Evolutionary conservation across 1,284 basidiomycete genomes (phyloP).

Genomic region (Fomitopsis pinicola): DNA sequence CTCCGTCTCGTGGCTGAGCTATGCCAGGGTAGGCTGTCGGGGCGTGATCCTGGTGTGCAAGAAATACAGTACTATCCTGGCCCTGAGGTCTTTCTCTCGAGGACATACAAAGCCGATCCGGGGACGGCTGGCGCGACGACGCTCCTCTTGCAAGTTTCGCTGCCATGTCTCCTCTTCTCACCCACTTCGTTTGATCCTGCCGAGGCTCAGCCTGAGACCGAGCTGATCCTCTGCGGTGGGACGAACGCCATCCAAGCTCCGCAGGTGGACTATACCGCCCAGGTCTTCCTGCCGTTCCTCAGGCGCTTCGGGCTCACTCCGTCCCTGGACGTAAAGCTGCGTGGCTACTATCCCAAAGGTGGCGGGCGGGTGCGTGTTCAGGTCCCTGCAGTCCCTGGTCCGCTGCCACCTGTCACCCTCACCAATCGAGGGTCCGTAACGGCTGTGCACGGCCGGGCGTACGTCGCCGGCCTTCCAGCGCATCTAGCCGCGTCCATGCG

Average conservation of each 20-base stretch:
- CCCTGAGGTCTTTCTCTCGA: conserved; percentile 33
- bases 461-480: conserved; percentile 55
- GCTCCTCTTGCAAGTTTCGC: conserved; percentile 64
- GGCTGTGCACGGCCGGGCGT: conserved; percentile 50
- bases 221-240: conserved; percentile 56
- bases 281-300: conserved; percentile 64
- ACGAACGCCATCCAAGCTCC: conserved; percentile 67
- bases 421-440: conserved; percentile 49
- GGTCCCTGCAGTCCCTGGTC: conserved; percentile 35
- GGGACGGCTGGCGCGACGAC: conserved; percentile 67
- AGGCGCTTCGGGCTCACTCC: conserved; percentile 46
- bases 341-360: conserved; percentile 69
- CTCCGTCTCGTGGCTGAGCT: conserved; percentile 58
- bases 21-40: conserved; percentile 45
- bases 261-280: conserved; percentile 63
- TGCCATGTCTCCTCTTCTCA: conserved; percentile 63
- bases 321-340: conserved; percentile 40
- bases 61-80: conserved; percentile 51
- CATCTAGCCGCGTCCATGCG: conserved; percentile 51
- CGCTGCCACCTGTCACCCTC: conserved; percentile 45
- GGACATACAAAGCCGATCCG: conserved; percentile 51
- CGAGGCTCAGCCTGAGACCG: conserved; percentile 25
- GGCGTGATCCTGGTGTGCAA: conserved; percentile 46
- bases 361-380: conserved; percentile 54
- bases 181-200: conserved; percentile 7